These are phyloP conservation scores for Phytophthora multivora DNA, from an alignment of 352 stramenopile species.

Conservation along the genomic window DNA sequence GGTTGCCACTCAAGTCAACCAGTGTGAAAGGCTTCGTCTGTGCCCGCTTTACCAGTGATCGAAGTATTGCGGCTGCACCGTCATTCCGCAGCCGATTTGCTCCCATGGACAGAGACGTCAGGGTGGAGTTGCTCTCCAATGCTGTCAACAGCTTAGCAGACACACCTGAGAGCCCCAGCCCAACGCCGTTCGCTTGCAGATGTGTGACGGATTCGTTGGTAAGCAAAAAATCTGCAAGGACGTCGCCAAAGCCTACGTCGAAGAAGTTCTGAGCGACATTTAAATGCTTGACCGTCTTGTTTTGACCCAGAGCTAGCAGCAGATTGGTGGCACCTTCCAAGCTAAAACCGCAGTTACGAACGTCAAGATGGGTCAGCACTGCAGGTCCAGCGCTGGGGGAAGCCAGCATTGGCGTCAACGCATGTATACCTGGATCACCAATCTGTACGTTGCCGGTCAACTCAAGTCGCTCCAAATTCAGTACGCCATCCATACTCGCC, in stretches of 20 bases:
- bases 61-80: slow-evolving; percentile 50
- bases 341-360: slow-evolving; percentile 70
- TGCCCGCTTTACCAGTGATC: slow-evolving; percentile 53
- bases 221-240: slow-evolving; percentile 68
- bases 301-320: slow-evolving; percentile 56
- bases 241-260: slow-evolving; percentile 61
- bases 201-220: slow-evolving; percentile 55
- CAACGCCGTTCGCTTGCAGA: slow-evolving; percentile 70
- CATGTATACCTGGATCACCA: slow-evolving; percentile 62
- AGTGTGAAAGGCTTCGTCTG: slow-evolving; percentile 42
- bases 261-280: slow-evolving; percentile 83
- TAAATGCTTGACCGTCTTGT: slow-evolving; percentile 58
- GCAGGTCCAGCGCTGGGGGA: slow-evolving; percentile 19
- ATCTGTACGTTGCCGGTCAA: slow-evolving; percentile 73
- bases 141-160: slow-evolving; percentile 50
- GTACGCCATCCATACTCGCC: slow-evolving; percentile 50
- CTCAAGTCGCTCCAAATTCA: slow-evolving; percentile 62
- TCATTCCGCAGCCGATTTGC: slow-evolving; percentile 75
- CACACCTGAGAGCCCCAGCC: slow-evolving; percentile 55
- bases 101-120: slow-evolving; percentile 60
- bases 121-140: slow-evolving; percentile 51
- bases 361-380: slow-evolving; percentile 61
- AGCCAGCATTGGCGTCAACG: slow-evolving; percentile 67
- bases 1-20: slow-evolving; percentile 77
- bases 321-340: slow-evolving; percentile 67